Base-by-base conservation (phyloP, 352 stramenopile genomes). In the Phytophthora chlamydospora region DNA sequence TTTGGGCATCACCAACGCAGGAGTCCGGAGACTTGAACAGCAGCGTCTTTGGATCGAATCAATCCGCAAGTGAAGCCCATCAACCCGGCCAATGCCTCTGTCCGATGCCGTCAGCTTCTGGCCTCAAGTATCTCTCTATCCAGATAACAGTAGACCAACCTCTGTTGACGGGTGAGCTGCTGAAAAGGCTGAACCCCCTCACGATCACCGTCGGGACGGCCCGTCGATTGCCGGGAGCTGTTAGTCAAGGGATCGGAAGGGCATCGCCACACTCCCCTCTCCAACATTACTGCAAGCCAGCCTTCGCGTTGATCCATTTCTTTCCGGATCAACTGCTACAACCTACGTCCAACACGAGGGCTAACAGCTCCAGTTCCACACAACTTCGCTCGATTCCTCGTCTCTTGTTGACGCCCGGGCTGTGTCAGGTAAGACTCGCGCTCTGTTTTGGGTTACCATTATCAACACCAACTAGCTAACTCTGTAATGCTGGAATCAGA, bases 101-200 rank as follows among this genome's bases (percentile, higher is more conserved):
- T 17, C 19, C 42, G 16, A 58, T 70, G 13, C 61, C 60, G 9
- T 59, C 65, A 3, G 40, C 61, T 0, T 66, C 66, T 31, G 74
- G 81, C 0, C 70, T 93, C 7, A 62, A 58, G 10, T 83, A 71
- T 11, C 65, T 93, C 21, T 65, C 71, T 16, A 76, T 91, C 12
- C 73, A 72, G 16, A 42, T 95, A 40, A 60, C 43, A 13, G 54
- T 88, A 8, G 75, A 91, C 62, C 64, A 78, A 24, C 70, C 80
- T 1, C 29, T 91, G 27, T 66, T 95, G 4, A 65, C 58, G 2
- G 45, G 65, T 0, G 47, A 68, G 1, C 62, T 92, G 4, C 34
- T 64, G 17, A 62, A 68, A 41, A 78, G 67, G 42, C 59, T 93
- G 24, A 95, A 93, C 24, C 84, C 86, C 0, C 65, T 95, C 42